A percentile compares a stretch with the other conserved stretches of the same genome.
Conservation (phyloP, 192 early-diverging fungal genomes). For the Entomortierella lignicola region DNA sequence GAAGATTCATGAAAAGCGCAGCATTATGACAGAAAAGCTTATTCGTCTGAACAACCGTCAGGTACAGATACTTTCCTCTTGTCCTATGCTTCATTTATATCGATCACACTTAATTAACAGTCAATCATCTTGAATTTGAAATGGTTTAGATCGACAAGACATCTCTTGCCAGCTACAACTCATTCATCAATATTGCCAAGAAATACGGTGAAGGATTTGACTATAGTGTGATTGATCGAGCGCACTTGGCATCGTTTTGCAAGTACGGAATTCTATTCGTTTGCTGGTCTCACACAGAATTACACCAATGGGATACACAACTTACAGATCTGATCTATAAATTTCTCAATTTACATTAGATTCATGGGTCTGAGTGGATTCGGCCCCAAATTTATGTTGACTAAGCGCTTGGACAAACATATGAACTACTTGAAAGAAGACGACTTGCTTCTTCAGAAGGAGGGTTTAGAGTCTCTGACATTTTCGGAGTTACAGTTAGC, state of each 20-base stretch:
- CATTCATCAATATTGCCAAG: conserved; percentile 53
- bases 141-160: conserved; percentile 52
- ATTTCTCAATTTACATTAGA: conserved; percentile 12
- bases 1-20: conserved; percentile 60
- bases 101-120: no score
- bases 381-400: conserved; percentile 61
- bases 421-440: conserved; percentile 59
- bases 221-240: conserved; percentile 57
- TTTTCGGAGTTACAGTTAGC: conserved; percentile 57
- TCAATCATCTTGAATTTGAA: no score
- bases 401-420: conserved; percentile 54
- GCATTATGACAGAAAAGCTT: conserved; percentile 58
- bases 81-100: no score
- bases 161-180: conserved; percentile 49
- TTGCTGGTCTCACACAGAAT: no score
- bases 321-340: no score
- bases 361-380: conserved; percentile 64
- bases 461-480: conserved; percentile 56
- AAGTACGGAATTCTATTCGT: conserved; percentile 25
- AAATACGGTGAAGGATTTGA: conserved; percentile 60
- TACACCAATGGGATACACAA: no score
- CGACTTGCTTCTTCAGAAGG: conserved; percentile 57
- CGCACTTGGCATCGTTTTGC: conserved; percentile 61
- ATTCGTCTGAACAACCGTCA: conserved; percentile 55
- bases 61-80: conserved; percentile 8